Conservation (phyloP, 306 rosid genomes). For the Vigna hirtella region DNA sequence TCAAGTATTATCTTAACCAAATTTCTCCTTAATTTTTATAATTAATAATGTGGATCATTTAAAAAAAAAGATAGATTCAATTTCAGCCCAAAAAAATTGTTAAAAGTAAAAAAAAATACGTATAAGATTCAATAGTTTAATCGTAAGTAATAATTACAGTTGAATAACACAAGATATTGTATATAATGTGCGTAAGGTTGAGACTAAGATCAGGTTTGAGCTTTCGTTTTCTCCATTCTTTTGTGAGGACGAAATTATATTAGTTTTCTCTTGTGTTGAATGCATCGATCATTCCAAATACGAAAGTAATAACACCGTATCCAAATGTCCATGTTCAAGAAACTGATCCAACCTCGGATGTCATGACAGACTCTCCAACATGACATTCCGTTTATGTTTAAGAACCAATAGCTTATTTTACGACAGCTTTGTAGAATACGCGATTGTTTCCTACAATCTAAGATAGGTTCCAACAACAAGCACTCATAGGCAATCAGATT, state of each 20-base stretch:
- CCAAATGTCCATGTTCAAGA: not conserved
- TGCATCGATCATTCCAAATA: not conserved
- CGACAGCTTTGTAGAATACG: not conserved
- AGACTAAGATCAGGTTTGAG: too few relatives aligned
- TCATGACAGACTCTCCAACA: not conserved
- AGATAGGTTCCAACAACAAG: not conserved
- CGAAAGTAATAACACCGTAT: not conserved
- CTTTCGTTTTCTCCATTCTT: too few relatives aligned
- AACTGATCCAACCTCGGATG: not conserved
- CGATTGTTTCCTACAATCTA: not conserved
- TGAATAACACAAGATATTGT: too few relatives aligned
- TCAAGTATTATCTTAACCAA: too few relatives aligned
- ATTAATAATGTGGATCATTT: too few relatives aligned
- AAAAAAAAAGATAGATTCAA: too few relatives aligned
- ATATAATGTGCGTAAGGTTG: too few relatives aligned
- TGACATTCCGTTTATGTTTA: not conserved
- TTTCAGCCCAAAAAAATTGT: too few relatives aligned
- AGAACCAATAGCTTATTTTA: not conserved
- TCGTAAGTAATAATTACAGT: not conserved
- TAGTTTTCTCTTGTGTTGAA: too few relatives aligned
- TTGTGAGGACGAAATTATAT: too few relatives aligned
- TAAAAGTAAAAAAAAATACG: too few relatives aligned
- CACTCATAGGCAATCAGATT: not conserved
- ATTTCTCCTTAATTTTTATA: too few relatives aligned
- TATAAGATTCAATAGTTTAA: not conserved